A percentile compares a stretch with the other conserved stretches of the same genome.
These are phyloP conservation scores for Stagonosporopsis chrysanthemi DNA, from an alignment of 2,329 filamentous ascomycete species.

Conservation along the genomic window DNA sequence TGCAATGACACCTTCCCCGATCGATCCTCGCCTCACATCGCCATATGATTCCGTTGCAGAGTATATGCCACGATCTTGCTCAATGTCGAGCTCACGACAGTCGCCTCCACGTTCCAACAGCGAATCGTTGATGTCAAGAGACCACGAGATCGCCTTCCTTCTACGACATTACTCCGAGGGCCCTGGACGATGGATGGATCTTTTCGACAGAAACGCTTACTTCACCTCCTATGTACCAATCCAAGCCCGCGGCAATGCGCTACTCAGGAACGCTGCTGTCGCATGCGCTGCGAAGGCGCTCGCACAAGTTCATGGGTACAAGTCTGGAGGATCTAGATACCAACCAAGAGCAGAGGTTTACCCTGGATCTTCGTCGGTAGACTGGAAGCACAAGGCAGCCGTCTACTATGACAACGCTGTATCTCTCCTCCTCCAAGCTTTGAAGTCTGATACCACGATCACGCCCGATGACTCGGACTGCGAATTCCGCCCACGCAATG, in stretches of 20 bases:
- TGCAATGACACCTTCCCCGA: conserved; percentile 43
- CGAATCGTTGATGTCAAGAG: conserved; percentile 43
- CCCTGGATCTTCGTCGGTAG: conserved; percentile 56
- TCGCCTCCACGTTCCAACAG: conserved; percentile 33
- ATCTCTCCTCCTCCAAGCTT: conserved; percentile 53
- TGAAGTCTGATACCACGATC: conserved; percentile 43
- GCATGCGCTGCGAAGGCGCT: conserved; percentile 70
- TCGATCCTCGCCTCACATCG: conserved; percentile 46
- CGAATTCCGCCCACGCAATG: conserved; percentile 28
- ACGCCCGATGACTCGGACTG: conserved; percentile 42
- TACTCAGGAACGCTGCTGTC: conserved; percentile 63
- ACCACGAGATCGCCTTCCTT: conserved; percentile 67
- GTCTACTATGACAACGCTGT: conserved; percentile 68
- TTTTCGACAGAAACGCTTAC: conserved; percentile 64
- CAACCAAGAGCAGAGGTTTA: conserved; percentile 63
- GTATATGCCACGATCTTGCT: conserved; percentile 35
- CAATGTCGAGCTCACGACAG: conserved; percentile 33
- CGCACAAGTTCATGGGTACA: conserved; percentile 61
- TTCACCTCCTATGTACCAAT: conserved; percentile 68
- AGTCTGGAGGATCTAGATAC: conserved; percentile 56
- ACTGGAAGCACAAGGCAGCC: conserved; percentile 67
- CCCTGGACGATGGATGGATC: conserved; percentile 67
- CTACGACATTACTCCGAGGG: conserved; percentile 67
- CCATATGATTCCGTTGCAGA: conserved; percentile 39
- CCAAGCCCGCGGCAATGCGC: conserved; percentile 60